Base-by-base conservation (phyloP, 352 stramenopile genomes). In the Pythium oligandrum region DNA sequence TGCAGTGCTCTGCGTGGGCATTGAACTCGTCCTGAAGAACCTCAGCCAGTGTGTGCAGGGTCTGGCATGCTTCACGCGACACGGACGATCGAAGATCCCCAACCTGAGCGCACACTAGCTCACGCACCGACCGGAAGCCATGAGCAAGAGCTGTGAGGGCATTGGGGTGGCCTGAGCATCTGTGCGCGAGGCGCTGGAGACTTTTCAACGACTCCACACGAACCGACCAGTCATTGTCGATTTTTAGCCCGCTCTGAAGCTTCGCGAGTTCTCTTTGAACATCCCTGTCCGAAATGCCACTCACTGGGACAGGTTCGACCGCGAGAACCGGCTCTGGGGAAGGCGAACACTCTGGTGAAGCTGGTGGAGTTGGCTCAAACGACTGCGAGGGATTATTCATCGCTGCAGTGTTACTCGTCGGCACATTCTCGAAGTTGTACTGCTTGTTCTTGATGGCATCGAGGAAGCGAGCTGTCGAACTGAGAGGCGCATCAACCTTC, bases 31-130 rank as follows among this genome's bases (percentile, higher is more conserved):
- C 84, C 7, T 65, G 64, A 4, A 94, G 55, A 11, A 64, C 60
- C 45, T 72, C 75, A 8, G 82, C 79, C 1, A 94, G 57, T 8
- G 56, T 72, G 42, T 88, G 69, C 30, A 94, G 86, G 2, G 82
- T 84, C 47, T 75, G 57, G 8, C 84, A 94, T 5, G 84, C 84
- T 64, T 93, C 84, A 38, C 78, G 61, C 9, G 77, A 75, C 4
- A 94, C 84, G 0, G 79, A 83, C 12, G 84, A 94, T n/a, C 84
- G 76, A 34, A 94, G 55, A 48, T 94, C 84, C 6, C 48, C 62
- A 17, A 94, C 78, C 70, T 94, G 82, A 26, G 86, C 72, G 34
- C 75, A 84, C 4, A 94, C 38, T 3, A 67, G 63, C 46, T 92
- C 82, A 6, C 84, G 79, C 51, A 93, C 59, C 1, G 61, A 39